Conservation (phyloP, 1,284 basidiomycete species). For the Trichosporon sp. region DNA sequence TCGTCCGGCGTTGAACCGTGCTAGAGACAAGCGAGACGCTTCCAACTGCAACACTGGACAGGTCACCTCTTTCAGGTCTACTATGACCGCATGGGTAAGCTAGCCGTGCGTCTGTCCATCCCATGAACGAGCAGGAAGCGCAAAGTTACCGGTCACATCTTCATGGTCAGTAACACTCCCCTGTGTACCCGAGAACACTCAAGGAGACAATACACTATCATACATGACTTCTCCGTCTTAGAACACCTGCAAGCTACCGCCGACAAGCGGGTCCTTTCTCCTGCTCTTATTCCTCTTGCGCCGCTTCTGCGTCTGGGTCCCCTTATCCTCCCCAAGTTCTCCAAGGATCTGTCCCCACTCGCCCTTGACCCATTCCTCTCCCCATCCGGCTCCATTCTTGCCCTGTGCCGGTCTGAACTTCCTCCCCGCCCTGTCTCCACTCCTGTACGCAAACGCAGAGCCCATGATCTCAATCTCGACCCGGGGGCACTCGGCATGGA, state of each 20-base stretch:
- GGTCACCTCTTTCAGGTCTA: too few species aligned
- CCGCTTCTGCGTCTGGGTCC: constrained; percentile 13
- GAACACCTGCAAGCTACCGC: constrained; percentile 38
- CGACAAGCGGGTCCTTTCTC: constrained; percentile 51
- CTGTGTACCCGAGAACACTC: too few species aligned
- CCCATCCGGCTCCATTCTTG: constrained; percentile 52
- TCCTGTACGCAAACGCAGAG: constrained; percentile 54
- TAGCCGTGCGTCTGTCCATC: too few species aligned
- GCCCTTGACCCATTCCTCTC: constrained; percentile 48
- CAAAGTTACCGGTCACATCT: too few species aligned
- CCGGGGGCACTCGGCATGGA: constrained; percentile 35
- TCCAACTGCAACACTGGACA: too few species aligned
- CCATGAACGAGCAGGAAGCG: too few species aligned
- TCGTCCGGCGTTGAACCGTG: too few species aligned
- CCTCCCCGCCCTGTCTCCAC: constrained; percentile 56
- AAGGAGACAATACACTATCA: background rate
- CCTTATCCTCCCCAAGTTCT: constrained; percentile 21
- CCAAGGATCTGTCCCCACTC: constrained; percentile 36
- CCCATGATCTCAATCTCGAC: constrained; percentile 57
- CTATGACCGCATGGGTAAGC: too few species aligned
- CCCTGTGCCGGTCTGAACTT: constrained; percentile 56
- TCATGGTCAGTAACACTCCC: too few species aligned
- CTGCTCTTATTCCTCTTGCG: constrained; percentile 46
- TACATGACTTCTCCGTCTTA: constrained; percentile 18
- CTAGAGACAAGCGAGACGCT: too few species aligned